Evolutionary conservation across 2,329 filamentous ascomycete genomes (phyloP).

Genomic region (Grosmannia serpens): DNA sequence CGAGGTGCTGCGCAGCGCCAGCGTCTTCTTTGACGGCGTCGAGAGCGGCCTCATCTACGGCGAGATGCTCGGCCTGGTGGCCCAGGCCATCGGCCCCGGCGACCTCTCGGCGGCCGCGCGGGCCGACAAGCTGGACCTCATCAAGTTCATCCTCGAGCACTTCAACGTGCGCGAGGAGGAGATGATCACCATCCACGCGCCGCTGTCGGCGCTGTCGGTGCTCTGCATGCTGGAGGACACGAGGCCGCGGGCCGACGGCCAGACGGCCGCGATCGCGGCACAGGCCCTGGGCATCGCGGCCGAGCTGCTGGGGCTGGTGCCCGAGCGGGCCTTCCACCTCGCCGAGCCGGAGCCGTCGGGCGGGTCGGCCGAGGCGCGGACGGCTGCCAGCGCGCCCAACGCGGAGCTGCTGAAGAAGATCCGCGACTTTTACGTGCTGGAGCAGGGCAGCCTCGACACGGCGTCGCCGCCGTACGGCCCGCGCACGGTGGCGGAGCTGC

Average conservation of each 20-base stretch:
- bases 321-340: constrained; percentile 47
- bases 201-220: constrained; percentile 58
- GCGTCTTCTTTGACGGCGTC: constrained; percentile 93
- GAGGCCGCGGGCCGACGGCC: constrained; percentile 20
- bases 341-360: constrained; percentile 13
- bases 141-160: constrained; percentile 70
- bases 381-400: constrained; percentile 20
- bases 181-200: constrained; percentile 80
- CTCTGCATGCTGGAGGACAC: constrained; percentile 47
- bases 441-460: constrained; percentile 58
- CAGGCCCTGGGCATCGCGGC: constrained; percentile 37
- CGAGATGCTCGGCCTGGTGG: constrained; percentile 60
- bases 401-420: constrained; percentile 49
- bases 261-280: constrained; percentile 4
- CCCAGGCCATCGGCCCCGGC: constrained; percentile 42
- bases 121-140: constrained; percentile 55
- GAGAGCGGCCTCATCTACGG: constrained; percentile 90
- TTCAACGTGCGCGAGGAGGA: constrained; percentile 96
- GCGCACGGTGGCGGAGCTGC: constrained; percentile 44
- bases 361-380: neutral
- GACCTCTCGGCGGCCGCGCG: constrained; percentile 33
- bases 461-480: constrained; percentile 47
- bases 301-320: constrained; percentile 51
- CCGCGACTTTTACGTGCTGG: constrained; percentile 54
- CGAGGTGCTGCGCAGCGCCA: constrained; percentile 86